Evolutionary conservation across 2,329 filamentous ascomycete genomes (phyloP).

Genomic region (Stachybotrys chartarum): DNA sequence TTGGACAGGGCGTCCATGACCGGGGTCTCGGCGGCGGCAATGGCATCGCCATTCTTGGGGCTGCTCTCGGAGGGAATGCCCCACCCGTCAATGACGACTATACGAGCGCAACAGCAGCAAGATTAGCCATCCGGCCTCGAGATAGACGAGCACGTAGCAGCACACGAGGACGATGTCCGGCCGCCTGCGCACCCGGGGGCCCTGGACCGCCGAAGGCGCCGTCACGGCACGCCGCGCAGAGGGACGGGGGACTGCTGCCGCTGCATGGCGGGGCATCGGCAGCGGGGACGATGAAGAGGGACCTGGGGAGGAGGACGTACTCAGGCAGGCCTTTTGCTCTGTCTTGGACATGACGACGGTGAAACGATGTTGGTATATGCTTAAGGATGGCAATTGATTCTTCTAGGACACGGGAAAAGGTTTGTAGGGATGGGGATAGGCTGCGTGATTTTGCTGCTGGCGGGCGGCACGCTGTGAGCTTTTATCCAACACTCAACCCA

Average conservation of each 20-base stretch:
- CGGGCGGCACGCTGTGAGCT: neutral
- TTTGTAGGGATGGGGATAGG: neutral
- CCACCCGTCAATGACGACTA: slow-evolving; percentile 99
- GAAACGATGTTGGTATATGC: slow-evolving; percentile 4
- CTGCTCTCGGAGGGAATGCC: slow-evolving; percentile 76
- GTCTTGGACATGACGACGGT: slow-evolving; percentile 41
- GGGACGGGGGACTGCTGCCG: slow-evolving; percentile 7
- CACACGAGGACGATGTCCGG: slow-evolving; percentile 35
- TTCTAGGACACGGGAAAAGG: slow-evolving; percentile 6
- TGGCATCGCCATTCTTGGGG: slow-evolving; percentile 86
- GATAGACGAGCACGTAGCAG: slow-evolving; percentile 47
- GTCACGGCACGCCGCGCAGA: slow-evolving; percentile 12
- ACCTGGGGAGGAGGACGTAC: slow-evolving; percentile 39
- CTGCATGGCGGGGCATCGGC: slow-evolving; percentile 10
- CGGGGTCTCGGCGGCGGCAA: slow-evolving; percentile 86
- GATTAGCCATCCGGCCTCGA: slow-evolving; percentile 54
- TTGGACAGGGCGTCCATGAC: slow-evolving; percentile 90
- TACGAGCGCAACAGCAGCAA: slow-evolving; percentile 41
- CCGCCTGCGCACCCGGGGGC: slow-evolving; percentile 4
- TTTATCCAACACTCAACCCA: neutral
- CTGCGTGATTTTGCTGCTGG: neutral
- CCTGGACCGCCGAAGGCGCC: slow-evolving; percentile 9
- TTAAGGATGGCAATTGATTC: neutral
- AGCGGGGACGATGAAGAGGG: slow-evolving; percentile 14
- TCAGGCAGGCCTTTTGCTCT: slow-evolving; percentile 55